phyloP scores from a whole-genome alignment of 306 rosid genomes.

The Trichosanthes cucumerina region DNA sequence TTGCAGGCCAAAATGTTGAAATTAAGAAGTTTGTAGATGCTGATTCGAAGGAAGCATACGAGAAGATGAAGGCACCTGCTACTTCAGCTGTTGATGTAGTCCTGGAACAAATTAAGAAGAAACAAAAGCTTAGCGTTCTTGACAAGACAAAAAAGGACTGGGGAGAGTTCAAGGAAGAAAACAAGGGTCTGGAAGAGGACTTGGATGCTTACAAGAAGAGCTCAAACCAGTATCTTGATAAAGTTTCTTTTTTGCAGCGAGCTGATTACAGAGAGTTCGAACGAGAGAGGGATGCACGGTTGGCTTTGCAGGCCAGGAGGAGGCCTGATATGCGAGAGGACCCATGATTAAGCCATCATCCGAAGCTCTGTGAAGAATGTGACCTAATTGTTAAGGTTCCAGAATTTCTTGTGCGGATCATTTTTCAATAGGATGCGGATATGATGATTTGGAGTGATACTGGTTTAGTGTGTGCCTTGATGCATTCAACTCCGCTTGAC shows the following conservation, averaged over 20 bases:
- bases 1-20: conserved; percentile 91
- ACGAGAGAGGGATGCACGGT: conserved; percentile 89
- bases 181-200: conserved; percentile 63
- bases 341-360: conserved; percentile 15
- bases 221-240: conserved; percentile 86
- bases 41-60: conserved; percentile 79
- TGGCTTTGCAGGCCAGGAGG: conserved; percentile 70
- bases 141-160: conserved; percentile 93
- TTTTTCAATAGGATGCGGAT: background rate
- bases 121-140: conserved; percentile 86
- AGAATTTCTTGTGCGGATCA: background rate
- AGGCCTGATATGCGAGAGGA: conserved; percentile 80
- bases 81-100: conserved; percentile 80
- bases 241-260: conserved; percentile 84
- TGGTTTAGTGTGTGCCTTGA: background rate
- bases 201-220: conserved; percentile 98
- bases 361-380: background rate
- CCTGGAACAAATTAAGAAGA: conserved; percentile 93
- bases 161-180: conserved; percentile 96
- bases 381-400: background rate
- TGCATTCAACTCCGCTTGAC: background rate
- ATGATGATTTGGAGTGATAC: background rate
- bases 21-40: conserved; percentile 68
- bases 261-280: conserved; percentile 91
- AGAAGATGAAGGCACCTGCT: conserved; percentile 52